A percentile compares a stretch with the other conserved stretches of the same genome.
Conservation (phyloP, 2,329 filamentous ascomycete species). For the Pestalotiopsis sp. region DNA sequence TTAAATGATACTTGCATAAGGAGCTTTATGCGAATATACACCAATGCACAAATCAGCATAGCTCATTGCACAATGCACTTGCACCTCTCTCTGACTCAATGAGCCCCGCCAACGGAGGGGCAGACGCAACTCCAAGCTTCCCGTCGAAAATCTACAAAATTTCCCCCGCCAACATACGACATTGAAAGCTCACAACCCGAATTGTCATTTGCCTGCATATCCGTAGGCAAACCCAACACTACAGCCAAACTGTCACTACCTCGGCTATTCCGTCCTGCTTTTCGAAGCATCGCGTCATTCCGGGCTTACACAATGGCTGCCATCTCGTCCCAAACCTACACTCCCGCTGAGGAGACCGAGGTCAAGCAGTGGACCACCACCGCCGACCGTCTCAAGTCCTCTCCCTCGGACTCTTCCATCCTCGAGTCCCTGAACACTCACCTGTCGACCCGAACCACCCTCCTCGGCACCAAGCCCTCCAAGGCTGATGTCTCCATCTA, state of each 20-base stretch:
- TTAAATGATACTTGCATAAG: background rate
- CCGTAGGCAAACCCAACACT: conserved; percentile 10
- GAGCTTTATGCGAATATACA: background rate
- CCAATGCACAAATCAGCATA: background rate
- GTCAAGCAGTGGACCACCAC: conserved; percentile 88
- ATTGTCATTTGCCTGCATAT: background rate
- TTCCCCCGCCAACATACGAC: background rate
- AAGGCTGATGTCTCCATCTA: conserved; percentile 86
- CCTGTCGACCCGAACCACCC: conserved; percentile 83
- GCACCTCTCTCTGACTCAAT: background rate
- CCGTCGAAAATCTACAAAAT: background rate
- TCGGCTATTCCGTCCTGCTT: conserved; percentile 35
- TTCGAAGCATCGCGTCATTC: conserved; percentile 37
- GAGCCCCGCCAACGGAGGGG: conserved; percentile 1
- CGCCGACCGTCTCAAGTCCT: conserved; percentile 67
- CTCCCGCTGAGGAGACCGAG: conserved; percentile 79
- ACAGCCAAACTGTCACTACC: conserved; percentile 39
- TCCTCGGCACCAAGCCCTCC: conserved; percentile 88
- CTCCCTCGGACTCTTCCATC: conserved; percentile 66
- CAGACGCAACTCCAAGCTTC: background rate
- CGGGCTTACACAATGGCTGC: conserved; percentile 63
- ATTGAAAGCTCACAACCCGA: background rate
- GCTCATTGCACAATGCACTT: background rate
- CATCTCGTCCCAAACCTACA: conserved; percentile 72
- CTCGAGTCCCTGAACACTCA: conserved; percentile 83